phyloP scores from a whole-genome alignment of 495 filamentous ascomycete species.

The Aspergillus cavernicola region DNA sequence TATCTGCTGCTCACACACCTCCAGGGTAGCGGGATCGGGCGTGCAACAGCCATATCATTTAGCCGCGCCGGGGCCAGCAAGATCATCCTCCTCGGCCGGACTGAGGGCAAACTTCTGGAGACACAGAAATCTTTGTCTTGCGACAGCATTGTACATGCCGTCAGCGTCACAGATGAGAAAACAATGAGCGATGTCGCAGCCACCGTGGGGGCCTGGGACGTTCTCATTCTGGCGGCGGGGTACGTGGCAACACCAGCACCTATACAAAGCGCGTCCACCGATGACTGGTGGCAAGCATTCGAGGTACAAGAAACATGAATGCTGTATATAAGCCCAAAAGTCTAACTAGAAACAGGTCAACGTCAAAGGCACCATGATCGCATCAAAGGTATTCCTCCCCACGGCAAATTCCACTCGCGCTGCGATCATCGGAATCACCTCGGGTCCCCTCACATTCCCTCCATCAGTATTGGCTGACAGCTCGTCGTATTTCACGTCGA shows the following conservation, averaged over 20 bases:
- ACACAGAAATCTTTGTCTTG: constrained; percentile 9
- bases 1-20: background rate
- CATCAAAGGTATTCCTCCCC: constrained; percentile 34
- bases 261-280: constrained; percentile 20
- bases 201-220: constrained; percentile 29
- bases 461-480: constrained; percentile 18
- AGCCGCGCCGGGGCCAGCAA: constrained; percentile 31
- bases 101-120: constrained; percentile 18
- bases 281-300: constrained; percentile 36
- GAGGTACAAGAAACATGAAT: constrained; percentile 33
- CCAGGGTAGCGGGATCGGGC: constrained; percentile 34
- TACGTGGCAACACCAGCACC: constrained; percentile 19
- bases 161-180: constrained; percentile 16
- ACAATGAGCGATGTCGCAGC: constrained; percentile 16
- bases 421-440: constrained; percentile 27
- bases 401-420: constrained; percentile 29
- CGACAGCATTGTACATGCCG: background rate
- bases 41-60: constrained; percentile 36
- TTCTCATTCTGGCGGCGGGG: constrained; percentile 32
- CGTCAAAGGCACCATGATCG: constrained; percentile 34
- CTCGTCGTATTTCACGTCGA: constrained; percentile 35
- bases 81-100: constrained; percentile 35
- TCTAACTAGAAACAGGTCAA: constrained; percentile 26
- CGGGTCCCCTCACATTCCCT: constrained; percentile 16
- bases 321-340: background rate